Evolutionary conservation across 371 early-diverging fungal species (phyloP).

Genomic region (Mucor mucedo): DNA sequence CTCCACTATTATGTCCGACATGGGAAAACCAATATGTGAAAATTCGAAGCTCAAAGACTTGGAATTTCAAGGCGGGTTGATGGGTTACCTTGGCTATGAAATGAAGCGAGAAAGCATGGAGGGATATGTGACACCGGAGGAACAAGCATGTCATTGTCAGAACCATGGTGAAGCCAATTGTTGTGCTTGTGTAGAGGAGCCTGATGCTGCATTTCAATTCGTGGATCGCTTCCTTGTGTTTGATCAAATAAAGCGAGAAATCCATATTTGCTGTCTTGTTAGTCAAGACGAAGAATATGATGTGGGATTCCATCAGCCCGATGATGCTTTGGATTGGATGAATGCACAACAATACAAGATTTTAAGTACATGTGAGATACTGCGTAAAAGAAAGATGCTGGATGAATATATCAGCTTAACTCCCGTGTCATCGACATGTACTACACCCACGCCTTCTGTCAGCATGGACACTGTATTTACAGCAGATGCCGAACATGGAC

Average conservation of each 20-base stretch:
- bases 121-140: conserved; percentile 50
- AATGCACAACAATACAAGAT: conserved; percentile 17
- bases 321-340: conserved; percentile 34
- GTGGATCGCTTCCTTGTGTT: conserved; percentile 80
- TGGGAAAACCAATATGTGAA: neutral
- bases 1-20: conserved; percentile 23
- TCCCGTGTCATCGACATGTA: conserved; percentile 24
- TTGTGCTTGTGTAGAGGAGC: conserved; percentile 55
- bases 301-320: conserved; percentile 19
- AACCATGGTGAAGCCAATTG: conserved; percentile 24
- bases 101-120: conserved; percentile 84
- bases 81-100: conserved; percentile 94
- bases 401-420: conserved; percentile 15
- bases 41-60: conserved; percentile 13
- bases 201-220: conserved; percentile 87
- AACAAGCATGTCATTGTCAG: conserved; percentile 45
- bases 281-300: conserved; percentile 1
- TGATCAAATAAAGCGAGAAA: conserved; percentile 62
- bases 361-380: conserved; percentile 6
- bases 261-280: conserved; percentile 58
- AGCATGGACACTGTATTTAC: conserved; percentile 33
- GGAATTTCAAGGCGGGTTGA: conserved; percentile 80
- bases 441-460: conserved; percentile 35
- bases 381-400: conserved; percentile 12
- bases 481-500: conserved; percentile 51